Evolutionary conservation across 2,329 filamentous ascomycete genomes (phyloP).

Genomic region (Neoscytalidium dimidiatum): DNA sequence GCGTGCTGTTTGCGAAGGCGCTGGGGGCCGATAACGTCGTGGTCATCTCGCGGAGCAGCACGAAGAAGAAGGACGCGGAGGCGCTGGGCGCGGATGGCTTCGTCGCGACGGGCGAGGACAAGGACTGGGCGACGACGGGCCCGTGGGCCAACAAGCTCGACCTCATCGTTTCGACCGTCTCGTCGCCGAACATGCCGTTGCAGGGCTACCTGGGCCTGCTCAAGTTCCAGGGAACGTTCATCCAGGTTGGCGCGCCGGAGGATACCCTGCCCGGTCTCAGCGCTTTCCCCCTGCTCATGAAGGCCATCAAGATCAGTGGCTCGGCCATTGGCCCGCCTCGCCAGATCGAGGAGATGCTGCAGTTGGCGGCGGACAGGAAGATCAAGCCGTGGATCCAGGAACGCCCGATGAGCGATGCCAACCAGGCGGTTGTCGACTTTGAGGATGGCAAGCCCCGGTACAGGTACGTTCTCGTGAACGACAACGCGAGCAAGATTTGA

Average conservation of each 20-base stretch:
- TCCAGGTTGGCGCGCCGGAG: conserved; percentile 70
- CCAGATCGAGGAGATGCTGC: conserved; percentile 64
- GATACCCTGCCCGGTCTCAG: conserved; percentile 54
- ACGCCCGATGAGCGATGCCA: conserved; percentile 57
- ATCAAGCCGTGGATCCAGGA: conserved; percentile 65
- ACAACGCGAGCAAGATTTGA: neutral
- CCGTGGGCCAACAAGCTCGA: conserved; percentile 50
- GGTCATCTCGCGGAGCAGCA: conserved; percentile 61
- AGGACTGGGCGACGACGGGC: conserved; percentile 57
- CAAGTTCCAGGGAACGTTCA: conserved; percentile 59
- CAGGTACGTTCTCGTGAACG: conserved; percentile 41
- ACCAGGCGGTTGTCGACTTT: conserved; percentile 61
- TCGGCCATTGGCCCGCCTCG: conserved; percentile 54
- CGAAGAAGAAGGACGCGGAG: conserved; percentile 61
- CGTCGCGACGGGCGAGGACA: conserved; percentile 60
- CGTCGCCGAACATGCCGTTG: conserved; percentile 63
- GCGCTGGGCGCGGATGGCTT: conserved; percentile 63
- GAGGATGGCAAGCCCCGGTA: conserved; percentile 56
- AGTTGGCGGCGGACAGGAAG: conserved; percentile 59
- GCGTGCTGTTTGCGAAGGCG: conserved; percentile 68
- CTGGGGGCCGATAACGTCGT: conserved; percentile 68
- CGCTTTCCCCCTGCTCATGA: conserved; percentile 60
- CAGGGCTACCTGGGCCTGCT: conserved; percentile 63
- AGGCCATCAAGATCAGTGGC: conserved; percentile 51
- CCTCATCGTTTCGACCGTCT: conserved; percentile 62